Base-by-base conservation (phyloP, 148 eudicot genomes). In the Cornus suecica region DNA sequence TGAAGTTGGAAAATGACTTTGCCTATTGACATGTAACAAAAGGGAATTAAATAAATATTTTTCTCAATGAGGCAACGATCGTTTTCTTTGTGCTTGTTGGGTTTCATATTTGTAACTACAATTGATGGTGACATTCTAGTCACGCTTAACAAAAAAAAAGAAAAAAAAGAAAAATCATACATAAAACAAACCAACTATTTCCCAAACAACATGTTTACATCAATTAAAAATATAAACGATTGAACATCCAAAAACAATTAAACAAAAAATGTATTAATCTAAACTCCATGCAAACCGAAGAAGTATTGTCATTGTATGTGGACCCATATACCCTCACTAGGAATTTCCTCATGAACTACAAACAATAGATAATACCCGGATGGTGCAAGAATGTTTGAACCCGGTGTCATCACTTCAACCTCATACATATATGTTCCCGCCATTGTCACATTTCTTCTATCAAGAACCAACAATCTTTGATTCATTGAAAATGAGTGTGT, bases 321-420 rank as follows among this genome's bases (percentile, higher is more conserved):
- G 51, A 89, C 79, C 97, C 97, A 93, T 75, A 84, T 83, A 5
- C 93, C 95, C 51, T 69, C 37, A 60, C 94, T 87, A 5, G 94
- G 92, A 27, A 90, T 68, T 30, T 76, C 77, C 26, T 78, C 71
- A 60, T 88, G 86, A 65, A 90, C 90, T 79, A 90, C 87, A 65
- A 80, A 90, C 26, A 90, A 14, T 79, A 90, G 73, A 70, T 90
- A 90, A 54, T 72, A 87, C 1, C 92, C 94, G 1, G 94, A 32
- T 4, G 94, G 90, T 0, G 94, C 89, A n/a, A 88, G 24, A 63
- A 75, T 85, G 3, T 76, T 52, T 25, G 84, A 66, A 24, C 29
- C 65, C 10, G 93, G 93, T 37, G 76, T 30, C 3, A 11, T 42
- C 13, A 84, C 88, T 23, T 28, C 61, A n/a, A 82, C 65, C 71